Evolutionary conservation across 2,329 filamentous ascomycete genomes (phyloP), one percentile per base, ranked within the genome.

Genomic region (Penicillium fuscoglaucum): DNA sequence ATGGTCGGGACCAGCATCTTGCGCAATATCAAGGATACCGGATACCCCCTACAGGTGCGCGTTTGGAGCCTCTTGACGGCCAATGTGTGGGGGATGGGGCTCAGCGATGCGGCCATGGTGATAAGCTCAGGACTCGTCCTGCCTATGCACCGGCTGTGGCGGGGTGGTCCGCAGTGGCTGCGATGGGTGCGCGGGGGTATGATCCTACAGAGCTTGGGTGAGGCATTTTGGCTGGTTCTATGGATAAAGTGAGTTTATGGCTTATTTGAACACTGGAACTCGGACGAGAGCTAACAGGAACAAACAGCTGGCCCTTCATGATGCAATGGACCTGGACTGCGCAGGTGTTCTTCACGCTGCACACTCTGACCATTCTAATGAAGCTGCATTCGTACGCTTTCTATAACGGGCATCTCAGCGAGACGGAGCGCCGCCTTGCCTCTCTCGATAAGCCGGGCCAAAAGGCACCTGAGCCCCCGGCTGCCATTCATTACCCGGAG

Each of bases 371-470:
- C 8, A 82, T 99, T 21, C 86, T 97, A 51, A 99, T 99, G 95
- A 99, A 99, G 81, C 95, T 98, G 87, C 95, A 99, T 75, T 97
- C 93, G 6, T 99, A 96, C 71, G 90, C 91, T 26, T 99, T 98
- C 75, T 99, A 99, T 80, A 98, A 97, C 69, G 95, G 95, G 12
- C 95, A 99, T 74, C 82, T 99, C 17, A 90, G 89, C 66, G 91
- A 95, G 74, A 96, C 91, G 0, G 86, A 96, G 74, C 87, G 89
- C 71, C 88, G 91, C 12, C 82, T 99, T 13, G 85, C 84, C 56
- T 86, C 86, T 41, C 87, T 99, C 35, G 95, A 99, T 74, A 91
- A 92, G 2, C 83, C 84, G n/a, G 86, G 83, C 5, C 84, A 66
- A 6, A 64, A 85, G 5, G 88, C 87, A 51, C 85, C 86, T 66